Evolutionary conservation across 805 yeast genomes (phyloP).

Genomic region (Ogataea trehalophila): DNA sequence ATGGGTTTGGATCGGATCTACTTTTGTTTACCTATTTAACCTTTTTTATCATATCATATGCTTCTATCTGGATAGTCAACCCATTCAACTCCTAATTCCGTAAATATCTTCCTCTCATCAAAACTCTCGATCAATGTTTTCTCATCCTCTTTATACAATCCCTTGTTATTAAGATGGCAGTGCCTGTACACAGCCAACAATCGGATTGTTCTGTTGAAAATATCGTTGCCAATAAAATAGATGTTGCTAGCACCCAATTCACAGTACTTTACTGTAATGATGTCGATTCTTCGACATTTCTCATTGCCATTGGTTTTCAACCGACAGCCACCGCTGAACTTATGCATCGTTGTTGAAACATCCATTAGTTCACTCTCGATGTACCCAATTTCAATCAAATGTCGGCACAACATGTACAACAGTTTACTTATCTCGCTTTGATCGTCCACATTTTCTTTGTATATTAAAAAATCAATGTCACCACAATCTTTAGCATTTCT

Average conservation of each 20-base stretch:
- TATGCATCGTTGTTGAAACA: constrained; percentile 16
- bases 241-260: constrained; percentile 44
- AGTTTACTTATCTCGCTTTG: constrained; percentile 12
- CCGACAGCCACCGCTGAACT: constrained; percentile 35
- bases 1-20: neutral
- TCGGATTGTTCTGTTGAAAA: constrained; percentile 45
- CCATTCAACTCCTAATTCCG: constrained; percentile 35
- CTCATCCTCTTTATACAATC: constrained; percentile 31
- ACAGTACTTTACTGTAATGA: constrained; percentile 41
- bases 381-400: constrained; percentile 11
- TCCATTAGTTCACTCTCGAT: constrained; percentile 21
- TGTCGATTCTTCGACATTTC: constrained; percentile 50
- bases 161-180: constrained; percentile 36
- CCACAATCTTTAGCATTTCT: constrained; percentile 44
- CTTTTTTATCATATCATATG: constrained; percentile 6
- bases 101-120: constrained; percentile 42
- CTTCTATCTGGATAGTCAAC: constrained; percentile 19
- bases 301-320: constrained; percentile 19
- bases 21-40: neutral
- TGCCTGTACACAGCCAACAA: constrained; percentile 38
- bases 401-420: constrained; percentile 13
- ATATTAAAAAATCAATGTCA: constrained; percentile 49
- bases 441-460: constrained; percentile 30
- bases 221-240: constrained; percentile 52
- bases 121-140: constrained; percentile 35